phyloP scores from a whole-genome alignment of 2,329 filamentous ascomycete species.

The Alternaria atra region DNA sequence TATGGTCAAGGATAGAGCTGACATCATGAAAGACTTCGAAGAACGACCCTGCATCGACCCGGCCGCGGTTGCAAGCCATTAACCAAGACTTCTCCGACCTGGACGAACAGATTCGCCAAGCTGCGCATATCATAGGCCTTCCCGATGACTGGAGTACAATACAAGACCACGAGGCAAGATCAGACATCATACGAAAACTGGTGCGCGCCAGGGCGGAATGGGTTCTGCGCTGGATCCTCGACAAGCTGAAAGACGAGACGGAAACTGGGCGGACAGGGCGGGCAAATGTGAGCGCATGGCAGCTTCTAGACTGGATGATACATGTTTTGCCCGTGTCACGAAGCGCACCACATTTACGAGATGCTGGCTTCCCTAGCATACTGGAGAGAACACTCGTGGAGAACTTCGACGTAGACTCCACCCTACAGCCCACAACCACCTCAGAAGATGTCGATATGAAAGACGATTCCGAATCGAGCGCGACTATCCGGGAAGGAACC shows the following conservation, averaged over 20 bases:
- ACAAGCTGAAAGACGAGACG: constrained; percentile 61
- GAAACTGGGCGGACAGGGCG: constrained; percentile 52
- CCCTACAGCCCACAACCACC: constrained; percentile 4
- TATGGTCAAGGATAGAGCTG: background rate
- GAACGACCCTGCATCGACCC: constrained; percentile 37
- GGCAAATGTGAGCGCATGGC: constrained; percentile 61
- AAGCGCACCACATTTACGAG: constrained; percentile 74
- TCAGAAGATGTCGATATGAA: constrained; percentile 20
- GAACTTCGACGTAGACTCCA: constrained; percentile 34
- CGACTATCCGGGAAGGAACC: constrained; percentile 33
- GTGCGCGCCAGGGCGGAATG: constrained; percentile 65
- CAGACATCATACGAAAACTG: constrained; percentile 19
- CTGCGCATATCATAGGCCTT: constrained; percentile 52
- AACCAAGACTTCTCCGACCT: constrained; percentile 50
- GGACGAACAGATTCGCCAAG: constrained; percentile 53
- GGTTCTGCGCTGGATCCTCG: constrained; percentile 72
- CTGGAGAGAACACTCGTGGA: constrained; percentile 73
- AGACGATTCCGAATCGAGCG: constrained; percentile 40
- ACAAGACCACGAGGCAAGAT: constrained; percentile 17
- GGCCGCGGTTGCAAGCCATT: constrained; percentile 52
- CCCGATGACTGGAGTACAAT: constrained; percentile 39
- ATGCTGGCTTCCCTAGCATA: constrained; percentile 72
- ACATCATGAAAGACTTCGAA: constrained; percentile 18
- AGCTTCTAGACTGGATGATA: constrained; percentile 68
- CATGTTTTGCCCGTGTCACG: constrained; percentile 73